Evolutionary conservation across 176 grass and related monocot genomes (phyloP).

Genomic region (Eleusine indica): DNA sequence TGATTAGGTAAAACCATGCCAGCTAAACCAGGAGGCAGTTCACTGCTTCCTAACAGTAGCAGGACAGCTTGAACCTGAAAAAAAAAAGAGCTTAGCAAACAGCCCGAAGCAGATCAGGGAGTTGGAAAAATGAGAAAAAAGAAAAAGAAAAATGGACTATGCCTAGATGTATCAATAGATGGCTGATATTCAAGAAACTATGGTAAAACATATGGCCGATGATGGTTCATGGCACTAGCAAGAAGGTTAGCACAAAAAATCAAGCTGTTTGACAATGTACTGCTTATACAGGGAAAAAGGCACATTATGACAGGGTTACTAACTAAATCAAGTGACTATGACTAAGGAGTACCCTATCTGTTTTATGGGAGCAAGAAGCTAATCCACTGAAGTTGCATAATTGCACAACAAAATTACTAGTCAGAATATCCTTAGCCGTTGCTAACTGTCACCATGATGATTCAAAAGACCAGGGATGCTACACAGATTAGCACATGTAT

Average conservation of each 20-base stretch:
- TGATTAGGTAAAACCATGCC: constrained; percentile 47
- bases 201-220: neutral
- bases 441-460: neutral
- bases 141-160: neutral
- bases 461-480: neutral
- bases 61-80: constrained; percentile 89
- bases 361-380: constrained; percentile 3
- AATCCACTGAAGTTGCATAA: neutral
- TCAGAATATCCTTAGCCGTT: neutral
- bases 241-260: constrained; percentile 9
- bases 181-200: neutral
- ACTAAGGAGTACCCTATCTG: neutral
- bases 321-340: constrained; percentile 15
- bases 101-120: neutral
- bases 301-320: neutral
- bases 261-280: neutral
- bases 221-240: neutral
- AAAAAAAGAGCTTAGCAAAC: constrained; percentile 32
- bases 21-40: constrained; percentile 58
- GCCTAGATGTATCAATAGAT: constrained; percentile 11
- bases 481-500: neutral
- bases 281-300: neutral
- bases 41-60: constrained; percentile 68
- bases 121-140: neutral
- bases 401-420: neutral